A percentile compares a stretch with the other conserved stretches of the same genome.
phyloP scores from a whole-genome alignment of 2,329 filamentous ascomycete species.

The Colletotrichum sp. region DNA sequence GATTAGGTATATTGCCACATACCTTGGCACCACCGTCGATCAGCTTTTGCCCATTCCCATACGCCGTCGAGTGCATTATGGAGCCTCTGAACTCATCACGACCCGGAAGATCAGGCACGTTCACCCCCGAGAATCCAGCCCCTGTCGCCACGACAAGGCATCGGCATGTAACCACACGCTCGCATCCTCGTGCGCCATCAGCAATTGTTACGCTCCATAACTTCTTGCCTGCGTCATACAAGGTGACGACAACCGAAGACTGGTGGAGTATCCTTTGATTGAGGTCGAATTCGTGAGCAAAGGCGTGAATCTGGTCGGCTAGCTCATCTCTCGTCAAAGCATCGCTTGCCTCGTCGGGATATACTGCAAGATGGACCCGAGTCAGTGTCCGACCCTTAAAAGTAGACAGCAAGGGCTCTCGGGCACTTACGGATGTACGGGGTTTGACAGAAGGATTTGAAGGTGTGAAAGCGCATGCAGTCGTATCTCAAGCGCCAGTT shows the following conservation, averaged over 20 bases:
- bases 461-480: constrained; percentile 40
- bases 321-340: constrained; percentile 27
- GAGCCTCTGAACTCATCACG: constrained; percentile 26
- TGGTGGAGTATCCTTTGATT: constrained; percentile 30
- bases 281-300: constrained; percentile 32
- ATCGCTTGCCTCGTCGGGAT: constrained; percentile 19
- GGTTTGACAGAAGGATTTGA: constrained; percentile 36
- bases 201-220: constrained; percentile 29
- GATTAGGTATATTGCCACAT: background rate
- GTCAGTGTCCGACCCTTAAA: background rate
- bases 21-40: constrained; percentile 25
- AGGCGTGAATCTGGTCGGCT: constrained; percentile 26
- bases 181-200: background rate
- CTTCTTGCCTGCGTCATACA: constrained; percentile 23
- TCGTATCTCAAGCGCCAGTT: constrained; percentile 45
- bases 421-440: constrained; percentile 34
- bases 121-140: constrained; percentile 23
- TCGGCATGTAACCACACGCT: constrained; percentile 13
- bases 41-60: constrained; percentile 24
- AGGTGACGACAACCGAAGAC: constrained; percentile 27
- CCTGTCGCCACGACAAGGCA: constrained; percentile 32
- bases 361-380: background rate
- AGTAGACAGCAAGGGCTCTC: rapidly evolving
- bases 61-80: constrained; percentile 28
- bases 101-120: constrained; percentile 25